Conservation (phyloP, 2,329 filamentous ascomycete genomes). For the Aureobasidium sp. region DNA sequence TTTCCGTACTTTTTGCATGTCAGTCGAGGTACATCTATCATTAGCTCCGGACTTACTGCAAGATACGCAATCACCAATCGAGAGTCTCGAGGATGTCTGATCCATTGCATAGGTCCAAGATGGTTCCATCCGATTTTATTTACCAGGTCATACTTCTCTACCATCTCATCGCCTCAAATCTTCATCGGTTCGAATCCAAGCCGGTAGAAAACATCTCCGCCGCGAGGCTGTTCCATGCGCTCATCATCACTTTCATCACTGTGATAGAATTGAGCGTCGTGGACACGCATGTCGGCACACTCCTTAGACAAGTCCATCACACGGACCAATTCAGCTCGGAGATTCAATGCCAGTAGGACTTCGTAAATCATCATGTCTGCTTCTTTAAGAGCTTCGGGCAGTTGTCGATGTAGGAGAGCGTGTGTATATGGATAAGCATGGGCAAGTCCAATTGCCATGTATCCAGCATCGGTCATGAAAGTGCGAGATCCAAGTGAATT, state of each 20-base stretch:
- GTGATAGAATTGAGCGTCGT: not conserved
- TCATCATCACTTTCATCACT: not conserved
- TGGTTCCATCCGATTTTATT: not conserved
- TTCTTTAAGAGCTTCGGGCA: conserved; percentile 23
- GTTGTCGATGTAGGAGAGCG: conserved; percentile 11
- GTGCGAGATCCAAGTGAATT: conserved; percentile 24
- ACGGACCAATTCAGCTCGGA: not conserved
- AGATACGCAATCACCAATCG: not conserved
- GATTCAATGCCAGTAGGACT: conserved; percentile 14
- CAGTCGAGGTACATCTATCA: not conserved
- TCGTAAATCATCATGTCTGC: conserved; percentile 24
- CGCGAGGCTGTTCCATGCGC: not conserved
- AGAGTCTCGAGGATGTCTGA: not conserved
- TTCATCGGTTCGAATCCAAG: not conserved
- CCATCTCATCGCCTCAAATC: not conserved
- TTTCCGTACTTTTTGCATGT: not conserved
- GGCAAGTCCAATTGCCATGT: conserved; percentile 19
- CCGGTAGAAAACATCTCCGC: not conserved
- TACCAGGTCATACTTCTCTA: not conserved
- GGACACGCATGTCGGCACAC: not conserved
- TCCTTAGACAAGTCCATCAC: not conserved
- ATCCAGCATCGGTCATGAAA: conserved; percentile 30
- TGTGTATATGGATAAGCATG: conserved; percentile 24
- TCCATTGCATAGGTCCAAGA: not conserved
- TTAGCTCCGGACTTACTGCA: not conserved